Evolutionary conservation across 1,139 yeast genomes (phyloP), one percentile per base, ranked within the genome.

Genomic region (Saccharomyces hybrid): DNA sequence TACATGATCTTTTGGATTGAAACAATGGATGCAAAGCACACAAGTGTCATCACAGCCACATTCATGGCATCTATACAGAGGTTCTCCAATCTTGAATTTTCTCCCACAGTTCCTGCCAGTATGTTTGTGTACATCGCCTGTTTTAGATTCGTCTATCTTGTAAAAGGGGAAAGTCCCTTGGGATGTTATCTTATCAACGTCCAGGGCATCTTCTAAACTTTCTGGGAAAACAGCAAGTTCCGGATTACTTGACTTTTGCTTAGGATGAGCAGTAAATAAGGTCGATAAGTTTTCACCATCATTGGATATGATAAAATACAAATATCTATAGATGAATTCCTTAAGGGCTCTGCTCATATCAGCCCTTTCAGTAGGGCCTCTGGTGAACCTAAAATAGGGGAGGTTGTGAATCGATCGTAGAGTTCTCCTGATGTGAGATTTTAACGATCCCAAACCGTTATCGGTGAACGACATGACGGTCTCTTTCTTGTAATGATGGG

Each of bases 1-100:
- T 14, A 71, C 64, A 66, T 86, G 95, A 63, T 85, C 89, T 2
- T 76, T 75, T 54, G 79, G 78, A 66, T 85, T 84, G 71, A 84
- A 86, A 65, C 95, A 86, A 61, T 79, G 72, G 11, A 77, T 78
- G 68, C 95, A 86, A 29, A 86, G 68, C 14, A 87, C 90, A 73
- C 95, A 86, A 0, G 90, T 83, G 9, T 81, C 81, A 67, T 86
- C 95, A 59, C 77, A 80, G 0, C 87, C 88, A 74, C 93, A 86
- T 55, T 79, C 81, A 38, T 70, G 69, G 64, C 95, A 86, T 55
- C 87, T 73, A 64, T 83, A 86, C 12, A 84, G 82, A 0, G 85
- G 81, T 57, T 84, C 88, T 11, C 86, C 86, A 2, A 69, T 64
- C 49, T 74, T 75, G 60, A 86, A 81, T 29, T 79, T 75, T 52